phyloP scores from a whole-genome alignment of 2,329 filamentous ascomycete genomes.

The Immersiporthe knoxdaviesiana region DNA sequence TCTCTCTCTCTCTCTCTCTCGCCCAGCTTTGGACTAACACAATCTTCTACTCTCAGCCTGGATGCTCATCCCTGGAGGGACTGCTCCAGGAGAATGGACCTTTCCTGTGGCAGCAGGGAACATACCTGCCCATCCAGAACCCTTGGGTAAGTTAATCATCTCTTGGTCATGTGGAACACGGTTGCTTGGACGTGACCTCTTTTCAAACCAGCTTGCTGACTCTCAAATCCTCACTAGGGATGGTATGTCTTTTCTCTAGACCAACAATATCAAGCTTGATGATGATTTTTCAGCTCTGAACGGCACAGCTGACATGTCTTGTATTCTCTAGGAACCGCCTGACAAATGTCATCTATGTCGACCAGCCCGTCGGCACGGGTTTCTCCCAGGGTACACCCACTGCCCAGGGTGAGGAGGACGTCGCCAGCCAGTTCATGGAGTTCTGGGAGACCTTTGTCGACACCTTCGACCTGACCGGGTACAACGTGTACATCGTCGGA shows the following conservation, averaged over 20 bases:
- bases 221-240: not conserved
- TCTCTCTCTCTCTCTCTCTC: slow-evolving; percentile 27
- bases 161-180: not conserved
- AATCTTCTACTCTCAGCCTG: slow-evolving; percentile 59
- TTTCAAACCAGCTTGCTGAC: not conserved
- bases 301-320: slow-evolving; percentile 32
- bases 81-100: slow-evolving; percentile 76
- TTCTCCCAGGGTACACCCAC: slow-evolving; percentile 68
- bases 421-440: slow-evolving; percentile 71
- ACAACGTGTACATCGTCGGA: slow-evolving; percentile 74
- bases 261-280: not conserved
- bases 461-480: slow-evolving; percentile 68
- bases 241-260: slow-evolving; percentile 6
- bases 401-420: slow-evolving; percentile 67
- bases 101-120: slow-evolving; percentile 69
- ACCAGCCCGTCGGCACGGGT: slow-evolving; percentile 69
- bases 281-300: not conserved
- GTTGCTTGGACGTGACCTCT: not conserved
- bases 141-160: slow-evolving; percentile 52
- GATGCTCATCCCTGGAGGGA: slow-evolving; percentile 63
- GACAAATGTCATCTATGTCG: slow-evolving; percentile 76
- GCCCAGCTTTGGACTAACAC: slow-evolving; percentile 52
- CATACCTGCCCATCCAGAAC: slow-evolving; percentile 63
- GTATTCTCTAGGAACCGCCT: slow-evolving; percentile 58
- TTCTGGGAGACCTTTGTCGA: slow-evolving; percentile 81